Evolutionary conservation across 2,329 filamentous ascomycete species (phyloP).

Genomic region (Kalmusia sp.): DNA sequence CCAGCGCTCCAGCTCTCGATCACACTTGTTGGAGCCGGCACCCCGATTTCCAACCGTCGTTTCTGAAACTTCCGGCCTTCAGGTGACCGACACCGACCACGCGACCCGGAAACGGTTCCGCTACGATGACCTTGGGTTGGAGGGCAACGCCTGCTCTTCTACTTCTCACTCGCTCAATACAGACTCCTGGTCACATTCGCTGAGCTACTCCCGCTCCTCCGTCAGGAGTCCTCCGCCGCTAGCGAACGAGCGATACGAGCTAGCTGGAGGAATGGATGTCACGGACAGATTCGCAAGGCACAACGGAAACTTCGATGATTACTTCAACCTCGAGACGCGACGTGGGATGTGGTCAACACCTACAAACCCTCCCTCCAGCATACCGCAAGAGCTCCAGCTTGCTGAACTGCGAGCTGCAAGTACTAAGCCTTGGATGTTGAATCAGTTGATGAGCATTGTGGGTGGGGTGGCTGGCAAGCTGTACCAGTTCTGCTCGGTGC

Average conservation of each 20-base stretch:
- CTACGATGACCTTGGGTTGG: constrained; percentile 11
- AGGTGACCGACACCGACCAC: constrained; percentile 38
- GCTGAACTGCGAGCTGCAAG: constrained; percentile 22
- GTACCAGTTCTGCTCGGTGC: constrained; percentile 79
- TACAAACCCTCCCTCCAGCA: constrained; percentile 29
- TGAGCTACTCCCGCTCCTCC: constrained; percentile 28
- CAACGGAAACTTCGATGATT: constrained; percentile 52
- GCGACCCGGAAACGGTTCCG: constrained; percentile 42
- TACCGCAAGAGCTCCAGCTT: constrained; percentile 18
- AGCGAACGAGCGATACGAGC: constrained; percentile 59
- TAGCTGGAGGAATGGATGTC: constrained; percentile 59
- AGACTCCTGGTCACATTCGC: constrained; percentile 28
- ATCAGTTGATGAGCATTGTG: constrained; percentile 65
- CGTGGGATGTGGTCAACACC: constrained; percentile 45
- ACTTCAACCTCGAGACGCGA: constrained; percentile 46
- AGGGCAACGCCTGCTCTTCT: constrained; percentile 9
- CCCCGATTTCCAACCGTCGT: constrained; percentile 30
- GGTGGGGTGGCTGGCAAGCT: constrained; percentile 77
- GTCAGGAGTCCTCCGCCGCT: constrained; percentile 51
- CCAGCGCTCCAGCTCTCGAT: constrained; percentile 21
- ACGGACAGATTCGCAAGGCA: constrained; percentile 48
- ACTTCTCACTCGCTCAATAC: constrained; percentile 21
- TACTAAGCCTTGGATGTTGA: constrained; percentile 34
- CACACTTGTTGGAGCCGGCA: constrained; percentile 27
- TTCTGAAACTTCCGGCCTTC: constrained; percentile 32